Percentiles rank a stretch among this genome's conserved stretches.
Conservation (phyloP, 2,329 filamentous ascomycete genomes). For the Dichotomopilus funicola region DNA sequence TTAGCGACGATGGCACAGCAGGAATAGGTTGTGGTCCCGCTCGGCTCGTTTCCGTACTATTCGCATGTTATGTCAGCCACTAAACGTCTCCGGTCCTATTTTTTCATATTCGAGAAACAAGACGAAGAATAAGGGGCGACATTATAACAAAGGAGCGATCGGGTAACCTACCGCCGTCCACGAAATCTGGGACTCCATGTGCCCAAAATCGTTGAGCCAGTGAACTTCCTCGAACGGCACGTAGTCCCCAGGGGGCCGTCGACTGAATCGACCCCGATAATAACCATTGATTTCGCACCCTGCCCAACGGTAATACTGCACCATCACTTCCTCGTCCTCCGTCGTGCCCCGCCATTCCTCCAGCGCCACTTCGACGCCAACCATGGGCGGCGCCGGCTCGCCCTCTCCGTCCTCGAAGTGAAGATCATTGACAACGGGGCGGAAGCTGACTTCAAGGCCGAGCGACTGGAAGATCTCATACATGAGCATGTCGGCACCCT, state of each 20-base stretch:
- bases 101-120: too few relatives aligned
- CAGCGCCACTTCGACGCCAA: too few relatives aligned
- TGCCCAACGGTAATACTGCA: background rate
- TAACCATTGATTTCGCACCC: too few relatives aligned
- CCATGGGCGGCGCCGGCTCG: background rate
- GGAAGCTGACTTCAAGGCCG: conserved; percentile 5
- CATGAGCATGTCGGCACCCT: conserved; percentile 40
- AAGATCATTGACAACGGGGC: conserved; percentile 1
- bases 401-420: background rate
- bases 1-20: background rate
- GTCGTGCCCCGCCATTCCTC: too few relatives aligned
- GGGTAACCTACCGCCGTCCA: background rate
- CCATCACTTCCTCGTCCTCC: background rate
- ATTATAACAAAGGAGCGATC: background rate
- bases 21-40: background rate
- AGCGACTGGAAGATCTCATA: conserved; percentile 24
- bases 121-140: background rate
- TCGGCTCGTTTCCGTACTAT: conserved; percentile 6
- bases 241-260: too few relatives aligned
- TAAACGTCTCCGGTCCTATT: background rate
- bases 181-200: conserved; percentile 1
- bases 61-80: background rate
- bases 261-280: too few relatives aligned
- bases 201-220: conserved; percentile 6
- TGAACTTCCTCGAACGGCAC: background rate